These are phyloP conservation scores for Hsuehochloa calcarea DNA, from an alignment of 176 grass and related monocot species.

Conservation along the genomic window DNA sequence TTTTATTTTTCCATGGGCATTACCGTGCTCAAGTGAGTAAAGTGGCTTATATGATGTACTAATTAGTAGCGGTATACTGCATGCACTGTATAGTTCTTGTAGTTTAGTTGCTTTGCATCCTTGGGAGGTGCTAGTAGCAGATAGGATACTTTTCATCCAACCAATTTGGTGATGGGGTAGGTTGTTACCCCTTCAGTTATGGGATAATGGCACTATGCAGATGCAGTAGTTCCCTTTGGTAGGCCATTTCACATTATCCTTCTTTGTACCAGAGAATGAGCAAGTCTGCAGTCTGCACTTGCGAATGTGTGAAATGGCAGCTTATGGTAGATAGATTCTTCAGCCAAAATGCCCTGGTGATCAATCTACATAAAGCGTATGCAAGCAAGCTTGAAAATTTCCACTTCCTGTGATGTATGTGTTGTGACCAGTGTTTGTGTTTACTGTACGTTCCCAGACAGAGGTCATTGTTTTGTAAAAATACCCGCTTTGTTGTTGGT, in stretches of 20 bases:
- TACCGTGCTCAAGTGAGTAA: constrained; percentile 28
- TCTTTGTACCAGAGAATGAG: neutral
- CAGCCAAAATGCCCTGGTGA: neutral
- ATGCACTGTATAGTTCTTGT: constrained; percentile 40
- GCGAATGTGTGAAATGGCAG: neutral
- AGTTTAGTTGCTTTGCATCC: constrained; percentile 23
- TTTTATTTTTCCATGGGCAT: neutral
- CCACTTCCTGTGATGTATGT: neutral
- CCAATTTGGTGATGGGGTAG: constrained; percentile 21
- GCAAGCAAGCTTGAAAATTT: neutral
- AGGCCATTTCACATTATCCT: neutral
- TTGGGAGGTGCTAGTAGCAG: constrained; percentile 31
- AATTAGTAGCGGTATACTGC: constrained; percentile 18
- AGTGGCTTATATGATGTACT: constrained; percentile 17
- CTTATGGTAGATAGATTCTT: neutral
- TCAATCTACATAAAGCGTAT: neutral
- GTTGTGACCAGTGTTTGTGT: neutral
- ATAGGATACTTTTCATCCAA: constrained; percentile 22
- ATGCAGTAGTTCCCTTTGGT: neutral
- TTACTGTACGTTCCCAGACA: neutral
- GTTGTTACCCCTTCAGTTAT: constrained; percentile 1
- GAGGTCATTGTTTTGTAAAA: neutral
- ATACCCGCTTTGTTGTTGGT: neutral
- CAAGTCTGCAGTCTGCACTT: neutral
- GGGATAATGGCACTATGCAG: neutral